Evolutionary conservation across 495 filamentous ascomycete species (phyloP), one percentile per base, ranked within the genome.

Genomic region (Penicillium canariense): DNA sequence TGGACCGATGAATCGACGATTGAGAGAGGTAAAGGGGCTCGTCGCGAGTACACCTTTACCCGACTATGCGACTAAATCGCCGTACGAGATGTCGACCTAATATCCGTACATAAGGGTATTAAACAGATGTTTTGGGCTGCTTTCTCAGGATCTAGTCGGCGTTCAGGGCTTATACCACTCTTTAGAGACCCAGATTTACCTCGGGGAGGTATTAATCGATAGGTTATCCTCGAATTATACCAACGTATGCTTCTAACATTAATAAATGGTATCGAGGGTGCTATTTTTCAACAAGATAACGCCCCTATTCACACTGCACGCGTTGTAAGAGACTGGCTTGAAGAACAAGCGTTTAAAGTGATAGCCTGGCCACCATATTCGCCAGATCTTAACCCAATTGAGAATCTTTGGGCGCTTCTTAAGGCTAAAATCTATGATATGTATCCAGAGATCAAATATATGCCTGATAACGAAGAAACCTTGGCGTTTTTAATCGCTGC

Each of bases 331-430:
- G 51, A 61, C 14, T 56, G 28, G 34, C 27, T 66, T 8, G 43
- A 58, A 38, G 52, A 61, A 8, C 27, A 44, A 17, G 32, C 15
- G 0, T 50, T 65, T 47, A 45, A 38, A 11, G 32, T 67, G 4
- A 42, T 59, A 50, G 50, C 58, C 22, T 58, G 56, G 36, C 60
- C 61, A 12, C 56, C 52, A 3, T 44, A 54, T 30, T 66, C 57
- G 4, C 62, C 62, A 27, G 56, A 65, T 62, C 36, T 62, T 14
- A 65, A 65, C 42, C 61, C 54, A n/a, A 68, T 66, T 56, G 59
- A 65, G 34, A 59, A 66, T 43, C 50, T n/a, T n/a, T n/a, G n/a
- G n/a, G n/a, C n/a, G n/a, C n/a, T n/a, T n/a, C n/a, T n/a, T n/a
- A n/a, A n/a, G n/a, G n/a, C n/a, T n/a, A n/a, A n/a, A n/a, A n/a